Base-by-base conservation (phyloP, 2,329 filamentous ascomycete genomes). In the Cytospora mali region DNA sequence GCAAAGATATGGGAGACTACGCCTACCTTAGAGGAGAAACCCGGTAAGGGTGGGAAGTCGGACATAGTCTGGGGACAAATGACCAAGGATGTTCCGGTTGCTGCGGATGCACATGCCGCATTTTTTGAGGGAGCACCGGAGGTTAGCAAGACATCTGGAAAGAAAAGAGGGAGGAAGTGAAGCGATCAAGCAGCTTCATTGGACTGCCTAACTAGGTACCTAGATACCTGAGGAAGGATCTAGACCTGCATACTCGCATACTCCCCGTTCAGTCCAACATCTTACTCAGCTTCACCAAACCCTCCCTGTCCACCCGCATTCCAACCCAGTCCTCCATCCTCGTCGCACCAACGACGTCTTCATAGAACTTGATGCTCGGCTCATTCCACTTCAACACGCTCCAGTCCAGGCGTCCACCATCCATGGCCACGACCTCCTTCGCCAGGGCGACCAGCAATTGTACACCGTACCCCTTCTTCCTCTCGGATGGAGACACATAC, bases 381-480 rank as follows among this genome's bases (percentile, higher is more conserved):
- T 91, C 86, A 72, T 98, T 98, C 93, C 93, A 97, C 77, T 91
- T 94, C 70, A 97, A 76, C 66, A 97, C 95, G 68, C 84, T 88
- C 94, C 94, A 98, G 72, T 98, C 93, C 61, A 98, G 77, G 63
- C 94, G 82, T 9, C 83, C 87, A 1, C 93, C 93, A 3, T 84
- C 81, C 67, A 93, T 88, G 58, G 84, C 82, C 58, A 90, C 72
- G 3, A 92, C 88, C 78, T 97, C 91, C 71, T 84, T 86, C n/a
- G 93, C 94, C 72, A 97, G 78, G 68, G 87, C 85, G 65, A 84
- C 84, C 55, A 98, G 80, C 72, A 98, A 75, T 69, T 81, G 79
- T 75, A 88, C 90, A 46, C 93, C 94, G 72, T 94, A 96, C 0
- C 93, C 93, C 65, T 85, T 85, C 35, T 88, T 88, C 4, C 95